These are phyloP conservation scores for Chalaropsis thielavioides DNA, from an alignment of 2,329 filamentous ascomycete species.

Conservation along the genomic window DNA sequence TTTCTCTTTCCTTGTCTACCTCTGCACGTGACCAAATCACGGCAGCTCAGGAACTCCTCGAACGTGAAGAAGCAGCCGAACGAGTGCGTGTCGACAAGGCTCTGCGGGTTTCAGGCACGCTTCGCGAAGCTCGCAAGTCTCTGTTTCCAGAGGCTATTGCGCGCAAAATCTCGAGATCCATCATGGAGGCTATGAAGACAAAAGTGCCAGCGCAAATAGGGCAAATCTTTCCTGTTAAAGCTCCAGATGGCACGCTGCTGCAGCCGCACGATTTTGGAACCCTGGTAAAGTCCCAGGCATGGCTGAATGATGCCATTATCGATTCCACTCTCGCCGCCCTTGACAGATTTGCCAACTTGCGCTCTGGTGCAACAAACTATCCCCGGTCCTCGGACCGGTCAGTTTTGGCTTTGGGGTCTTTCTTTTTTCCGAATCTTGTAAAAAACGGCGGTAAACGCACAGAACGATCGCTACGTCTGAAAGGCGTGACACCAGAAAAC, in stretches of 20 bases:
- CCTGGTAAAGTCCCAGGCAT: slow-evolving; percentile 40
- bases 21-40: slow-evolving; percentile 5
- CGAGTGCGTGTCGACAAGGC: neutral
- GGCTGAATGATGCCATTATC: slow-evolving; percentile 67
- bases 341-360: slow-evolving; percentile 42
- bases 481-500: slow-evolving; percentile 43
- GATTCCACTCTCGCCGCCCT: slow-evolving; percentile 51
- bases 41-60: neutral
- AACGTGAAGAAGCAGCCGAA: neutral
- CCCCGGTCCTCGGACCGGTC: slow-evolving; percentile 36
- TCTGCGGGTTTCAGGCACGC: neutral
- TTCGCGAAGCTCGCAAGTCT: neutral
- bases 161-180: neutral
- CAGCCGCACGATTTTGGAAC: slow-evolving; percentile 45
- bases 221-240: slow-evolving; percentile 8
- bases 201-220: neutral
- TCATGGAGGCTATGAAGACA: neutral
- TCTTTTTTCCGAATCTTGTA: slow-evolving; percentile 46
- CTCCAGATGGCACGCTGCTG: slow-evolving; percentile 1
- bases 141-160: neutral
- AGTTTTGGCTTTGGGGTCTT: slow-evolving; percentile 49
- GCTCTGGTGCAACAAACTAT: slow-evolving; percentile 38
- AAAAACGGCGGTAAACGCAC: slow-evolving; percentile 34
- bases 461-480: slow-evolving; percentile 42
- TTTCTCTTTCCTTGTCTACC: slow-evolving; percentile 1